Evolutionary conservation across 2,329 filamentous ascomycete genomes (phyloP).

Genomic region (Venturiaceae sp.): DNA sequence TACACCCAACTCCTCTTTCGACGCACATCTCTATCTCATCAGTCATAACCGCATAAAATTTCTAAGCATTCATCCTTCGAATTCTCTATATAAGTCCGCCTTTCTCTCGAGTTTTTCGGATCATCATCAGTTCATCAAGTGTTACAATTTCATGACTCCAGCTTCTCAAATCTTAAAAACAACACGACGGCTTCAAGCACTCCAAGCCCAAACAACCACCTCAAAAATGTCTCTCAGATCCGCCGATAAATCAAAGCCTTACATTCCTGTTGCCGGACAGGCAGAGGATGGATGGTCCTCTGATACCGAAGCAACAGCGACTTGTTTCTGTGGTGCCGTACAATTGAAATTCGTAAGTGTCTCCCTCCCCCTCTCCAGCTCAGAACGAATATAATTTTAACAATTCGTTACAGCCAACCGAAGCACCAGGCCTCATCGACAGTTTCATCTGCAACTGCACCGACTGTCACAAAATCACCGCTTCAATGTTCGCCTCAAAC

Average conservation of each 20-base stretch:
- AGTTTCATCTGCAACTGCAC: constrained; percentile 51
- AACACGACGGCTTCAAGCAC: background rate
- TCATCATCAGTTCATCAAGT: too few relatives aligned
- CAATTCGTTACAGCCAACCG: constrained; percentile 35
- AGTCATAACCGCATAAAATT: too few relatives aligned
- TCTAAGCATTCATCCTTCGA: too few relatives aligned
- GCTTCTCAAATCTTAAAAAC: too few relatives aligned
- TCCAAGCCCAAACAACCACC: background rate
- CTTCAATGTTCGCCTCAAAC: constrained; percentile 51
- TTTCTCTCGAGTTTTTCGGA: too few relatives aligned
- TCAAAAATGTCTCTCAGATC: background rate
- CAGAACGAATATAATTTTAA: background rate
- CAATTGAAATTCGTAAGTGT: constrained; percentile 17
- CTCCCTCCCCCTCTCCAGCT: background rate
- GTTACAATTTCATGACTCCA: too few relatives aligned
- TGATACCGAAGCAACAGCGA: constrained; percentile 18
- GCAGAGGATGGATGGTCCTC: constrained; percentile 16
- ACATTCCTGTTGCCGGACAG: constrained; percentile 14
- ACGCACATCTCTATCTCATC: too few relatives aligned
- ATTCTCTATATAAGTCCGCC: too few relatives aligned
- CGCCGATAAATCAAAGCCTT: constrained; percentile 12
- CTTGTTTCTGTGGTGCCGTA: constrained; percentile 20
- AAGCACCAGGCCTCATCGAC: constrained; percentile 35
- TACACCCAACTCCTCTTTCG: too few relatives aligned
- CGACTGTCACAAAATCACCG: constrained; percentile 53